Evolutionary conservation across 768 basidiomycete genomes (phyloP).

Genomic region (Lactarius deliciosus): DNA sequence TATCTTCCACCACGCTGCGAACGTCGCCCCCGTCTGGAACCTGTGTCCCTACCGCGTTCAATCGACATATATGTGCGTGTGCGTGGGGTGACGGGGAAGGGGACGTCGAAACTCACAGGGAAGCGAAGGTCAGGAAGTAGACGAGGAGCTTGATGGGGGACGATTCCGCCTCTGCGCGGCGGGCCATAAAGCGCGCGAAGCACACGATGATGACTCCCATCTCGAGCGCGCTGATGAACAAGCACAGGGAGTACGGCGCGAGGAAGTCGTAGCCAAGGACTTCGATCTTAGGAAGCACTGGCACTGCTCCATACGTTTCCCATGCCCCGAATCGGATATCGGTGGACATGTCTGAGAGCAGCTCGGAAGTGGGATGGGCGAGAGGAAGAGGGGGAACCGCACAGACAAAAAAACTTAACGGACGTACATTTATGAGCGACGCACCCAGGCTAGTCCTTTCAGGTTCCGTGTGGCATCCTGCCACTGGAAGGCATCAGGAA

Average conservation of each 20-base stretch:
- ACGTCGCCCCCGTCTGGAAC: slow-evolving; percentile 31
- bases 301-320: neutral
- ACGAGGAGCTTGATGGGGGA: slow-evolving; percentile 29
- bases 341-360: neutral
- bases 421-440: neutral
- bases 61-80: neutral
- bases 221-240: slow-evolving; percentile 32
- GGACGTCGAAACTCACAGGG: slow-evolving; percentile 28
- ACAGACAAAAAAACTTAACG: neutral
- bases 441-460: neutral
- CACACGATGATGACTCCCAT: slow-evolving; percentile 33
- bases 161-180: slow-evolving; percentile 26
- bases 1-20: slow-evolving; percentile 31
- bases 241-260: slow-evolving; percentile 29
- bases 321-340: neutral
- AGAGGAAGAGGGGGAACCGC: neutral
- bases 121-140: slow-evolving; percentile 30
- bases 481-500: neutral
- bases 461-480: neutral
- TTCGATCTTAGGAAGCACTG: neutral
- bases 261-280: slow-evolving; percentile 23
- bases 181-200: slow-evolving; percentile 31
- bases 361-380: neutral
- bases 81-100: no score
- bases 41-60: slow-evolving; percentile 12